Evolutionary conservation across 257 asterid species (phyloP), one percentile per base, ranked within the genome.

Genomic region (Solanum chmielewskii): DNA sequence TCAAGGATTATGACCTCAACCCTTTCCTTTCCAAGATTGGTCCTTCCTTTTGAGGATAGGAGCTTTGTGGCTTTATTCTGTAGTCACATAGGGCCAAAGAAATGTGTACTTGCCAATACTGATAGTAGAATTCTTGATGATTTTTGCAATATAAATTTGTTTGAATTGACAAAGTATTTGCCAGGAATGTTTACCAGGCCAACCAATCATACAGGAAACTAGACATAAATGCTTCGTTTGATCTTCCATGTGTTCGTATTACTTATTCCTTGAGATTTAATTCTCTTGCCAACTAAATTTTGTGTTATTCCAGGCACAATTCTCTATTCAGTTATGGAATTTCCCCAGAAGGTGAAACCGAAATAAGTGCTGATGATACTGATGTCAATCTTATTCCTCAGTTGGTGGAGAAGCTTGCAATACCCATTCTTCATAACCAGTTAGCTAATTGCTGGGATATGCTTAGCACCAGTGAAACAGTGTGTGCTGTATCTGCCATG

Each of bases 381-480:
- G 99, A 97, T 92, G 94, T 95, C 83, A 93, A 97, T 90, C 96
- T 97, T 74, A 88, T 96, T 84, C 99, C 98, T 39, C 90, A 90
- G 86, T 88, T 96, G 88, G 95, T 97, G 44, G 99, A 94, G 86
- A 95, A 96, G 90, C 95, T 97, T 89, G 99, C 98, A 16, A 88
- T 97, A 85, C 99, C 99, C 81, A 93, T 97, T 92, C 87, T 97
- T 73, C 98, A 93, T 88, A 96, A 95, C 86, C 96, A 95, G 85
- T 87, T 97, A 88, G 92, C 91, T 56, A 85, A 75, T 87, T 96
- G 99, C 85, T 96, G 98, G 99, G 99, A 97, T 92, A 92, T 93
- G 83, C 91, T 95, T 86, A 96, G 99, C 87, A 95, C 98, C 70
- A 92, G 92, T 23, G 98, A 97, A 90, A 97, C 99, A 2, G 89